phyloP scores from a whole-genome alignment of 1,284 basidiomycete species.

The Moniliophthora roreri region DNA sequence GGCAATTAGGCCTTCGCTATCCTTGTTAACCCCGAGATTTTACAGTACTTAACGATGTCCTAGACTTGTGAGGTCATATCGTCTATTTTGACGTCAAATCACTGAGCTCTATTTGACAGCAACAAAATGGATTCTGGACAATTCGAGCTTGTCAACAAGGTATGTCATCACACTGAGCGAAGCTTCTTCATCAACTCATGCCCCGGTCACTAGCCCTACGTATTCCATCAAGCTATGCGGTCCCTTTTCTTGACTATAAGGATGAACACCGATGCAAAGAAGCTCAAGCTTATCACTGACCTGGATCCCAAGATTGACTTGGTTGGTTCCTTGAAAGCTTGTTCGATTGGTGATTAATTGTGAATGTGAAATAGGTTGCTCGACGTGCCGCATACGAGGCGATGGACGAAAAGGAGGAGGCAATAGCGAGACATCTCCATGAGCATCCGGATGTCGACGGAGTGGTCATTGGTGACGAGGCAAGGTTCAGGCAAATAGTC shows the following conservation, averaged over 20 bases:
- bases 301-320: conserved; percentile 63
- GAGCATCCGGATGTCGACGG: conserved; percentile 39
- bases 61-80: conserved; percentile 46
- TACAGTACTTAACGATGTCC: conserved; percentile 48
- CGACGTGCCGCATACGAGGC: conserved; percentile 41
- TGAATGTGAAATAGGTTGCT: conserved; percentile 32
- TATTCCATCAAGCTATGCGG: conserved; percentile 68
- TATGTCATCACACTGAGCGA: not conserved
- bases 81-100: conserved; percentile 16
- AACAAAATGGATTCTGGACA: conserved; percentile 61
- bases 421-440: conserved; percentile 23
- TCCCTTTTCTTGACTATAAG: conserved; percentile 64
- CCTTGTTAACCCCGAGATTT: not conserved
- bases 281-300: conserved; percentile 54
- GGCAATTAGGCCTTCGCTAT: not conserved
- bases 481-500: conserved; percentile 66
- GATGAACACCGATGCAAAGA: conserved; percentile 59
- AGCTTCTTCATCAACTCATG: not conserved
- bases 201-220: conserved; percentile 47
- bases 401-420: conserved; percentile 32
- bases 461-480: conserved; percentile 65
- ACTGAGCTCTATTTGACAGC: conserved; percentile 22
- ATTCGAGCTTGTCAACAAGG: conserved; percentile 31
- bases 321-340: conserved; percentile 23
- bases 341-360: conserved; percentile 9